phyloP scores from a whole-genome alignment of 176 grass and related monocot genomes.

The Phragmites australis region DNA sequence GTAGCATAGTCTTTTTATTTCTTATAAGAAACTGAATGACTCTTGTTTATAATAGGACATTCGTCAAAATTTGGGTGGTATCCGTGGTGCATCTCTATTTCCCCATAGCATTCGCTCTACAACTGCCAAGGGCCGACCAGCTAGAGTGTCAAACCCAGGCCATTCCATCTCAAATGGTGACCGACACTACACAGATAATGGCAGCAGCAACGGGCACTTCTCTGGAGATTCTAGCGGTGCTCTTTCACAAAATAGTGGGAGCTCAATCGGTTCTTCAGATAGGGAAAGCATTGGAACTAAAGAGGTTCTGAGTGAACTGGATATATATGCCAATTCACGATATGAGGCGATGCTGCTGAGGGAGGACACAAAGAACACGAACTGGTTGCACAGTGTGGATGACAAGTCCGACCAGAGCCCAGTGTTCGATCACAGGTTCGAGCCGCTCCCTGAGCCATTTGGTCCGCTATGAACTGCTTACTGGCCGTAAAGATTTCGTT shows the following conservation, averaged over 20 bases:
- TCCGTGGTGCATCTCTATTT: conserved; percentile 74
- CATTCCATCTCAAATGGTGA: conserved; percentile 49
- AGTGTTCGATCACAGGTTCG: conserved; percentile 85
- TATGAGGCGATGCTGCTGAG: conserved; percentile 83
- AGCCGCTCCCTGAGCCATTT: conserved; percentile 88
- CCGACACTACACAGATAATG: conserved; percentile 46
- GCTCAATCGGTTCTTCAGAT: conserved; percentile 58
- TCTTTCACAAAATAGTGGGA: conserved; percentile 45
- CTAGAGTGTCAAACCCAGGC: conserved; percentile 56
- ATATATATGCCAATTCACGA: conserved; percentile 65
- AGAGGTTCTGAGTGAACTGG: conserved; percentile 71
- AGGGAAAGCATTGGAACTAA: conserved; percentile 62
- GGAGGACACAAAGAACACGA: conserved; percentile 77
- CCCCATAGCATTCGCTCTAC: conserved; percentile 89
- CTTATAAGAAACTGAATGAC: conserved; percentile 17
- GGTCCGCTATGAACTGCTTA: conserved; percentile 55
- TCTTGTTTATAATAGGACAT: conserved; percentile 66
- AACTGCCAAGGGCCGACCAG: conserved; percentile 46
- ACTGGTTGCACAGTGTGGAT: conserved; percentile 75
- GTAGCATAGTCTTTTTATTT: background rate
- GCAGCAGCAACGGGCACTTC: conserved; percentile 46
- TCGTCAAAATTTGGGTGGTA: conserved; percentile 80
- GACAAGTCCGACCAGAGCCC: conserved; percentile 83
- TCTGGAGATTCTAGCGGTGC: conserved; percentile 50
- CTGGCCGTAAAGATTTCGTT: conserved; percentile 35